phyloP scores from a whole-genome alignment of 495 filamentous ascomycete species.

The Rhypophila decipiens region DNA sequence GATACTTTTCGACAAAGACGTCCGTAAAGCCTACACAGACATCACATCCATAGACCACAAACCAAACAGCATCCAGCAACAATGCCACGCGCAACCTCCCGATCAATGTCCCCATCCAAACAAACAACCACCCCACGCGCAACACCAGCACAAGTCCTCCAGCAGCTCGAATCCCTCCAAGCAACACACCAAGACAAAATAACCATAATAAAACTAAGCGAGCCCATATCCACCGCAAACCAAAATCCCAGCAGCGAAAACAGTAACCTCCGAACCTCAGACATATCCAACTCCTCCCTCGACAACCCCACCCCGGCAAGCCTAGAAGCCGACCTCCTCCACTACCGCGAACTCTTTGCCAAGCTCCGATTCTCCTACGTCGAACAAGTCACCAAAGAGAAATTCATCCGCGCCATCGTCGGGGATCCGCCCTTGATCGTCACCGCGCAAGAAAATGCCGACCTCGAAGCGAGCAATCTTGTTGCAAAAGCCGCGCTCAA shows the following conservation, averaged over 20 bases:
- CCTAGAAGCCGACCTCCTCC: conserved; percentile 76
- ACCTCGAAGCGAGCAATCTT: conserved; percentile 64
- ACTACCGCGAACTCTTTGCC: conserved; percentile 91
- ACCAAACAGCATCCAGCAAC: no score
- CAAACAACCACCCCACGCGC: not conserved
- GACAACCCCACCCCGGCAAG: conserved; percentile 67
- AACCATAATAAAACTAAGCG: conserved; percentile 68
- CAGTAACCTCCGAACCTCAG: conserved; percentile 50
- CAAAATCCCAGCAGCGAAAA: conserved; percentile 32
- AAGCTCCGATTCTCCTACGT: conserved; percentile 94
- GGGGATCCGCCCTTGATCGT: conserved; percentile 83
- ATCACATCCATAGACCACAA: no score
- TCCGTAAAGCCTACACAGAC: no score
- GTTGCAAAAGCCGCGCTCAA: conserved; percentile 71
- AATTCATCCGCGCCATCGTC: conserved; percentile 70
- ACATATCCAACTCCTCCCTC: conserved; percentile 57
- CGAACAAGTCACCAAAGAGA: conserved; percentile 76
- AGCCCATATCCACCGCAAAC: conserved; percentile 51
- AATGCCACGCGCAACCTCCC: not conserved
- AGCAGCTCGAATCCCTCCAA: not conserved
- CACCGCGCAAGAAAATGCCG: conserved; percentile 72
- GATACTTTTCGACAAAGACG: no score
- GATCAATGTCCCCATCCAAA: not conserved
- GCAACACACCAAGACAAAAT: conserved; percentile 35
- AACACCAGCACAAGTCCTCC: not conserved